A percentile compares a stretch with the other conserved stretches of the same genome.
phyloP scores from a whole-genome alignment of 345 rosid species.

The Gossypium bickii region DNA sequence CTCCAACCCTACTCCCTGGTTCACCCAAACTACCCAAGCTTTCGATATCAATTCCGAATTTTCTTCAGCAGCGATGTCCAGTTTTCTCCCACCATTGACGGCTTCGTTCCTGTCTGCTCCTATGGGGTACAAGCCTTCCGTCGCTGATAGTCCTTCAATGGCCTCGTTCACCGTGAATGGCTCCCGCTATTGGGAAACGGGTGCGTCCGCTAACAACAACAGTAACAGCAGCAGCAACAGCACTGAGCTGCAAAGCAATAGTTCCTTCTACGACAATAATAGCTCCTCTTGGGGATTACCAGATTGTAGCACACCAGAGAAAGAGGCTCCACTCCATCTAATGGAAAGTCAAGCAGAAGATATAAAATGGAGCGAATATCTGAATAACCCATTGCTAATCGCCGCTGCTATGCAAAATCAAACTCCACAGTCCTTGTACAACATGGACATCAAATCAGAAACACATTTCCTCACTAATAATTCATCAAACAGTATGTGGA shows the following conservation, averaged over 20 bases:
- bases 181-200: constrained; percentile 42
- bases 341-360: constrained; percentile 35
- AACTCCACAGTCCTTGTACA: constrained; percentile 47
- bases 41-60: constrained; percentile 35
- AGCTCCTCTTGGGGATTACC: constrained; percentile 51
- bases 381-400: constrained; percentile 45
- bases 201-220: constrained; percentile 29
- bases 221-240: constrained; percentile 41
- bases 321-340: constrained; percentile 34
- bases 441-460: constrained; percentile 65
- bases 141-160: constrained; percentile 31
- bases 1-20: constrained; percentile 35
- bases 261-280: constrained; percentile 46
- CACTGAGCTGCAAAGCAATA: constrained; percentile 46
- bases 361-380: constrained; percentile 43
- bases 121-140: constrained; percentile 37
- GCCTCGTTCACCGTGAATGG: constrained; percentile 26
- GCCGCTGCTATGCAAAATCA: constrained; percentile 56
- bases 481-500: constrained; percentile 49
- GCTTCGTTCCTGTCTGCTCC: constrained; percentile 20
- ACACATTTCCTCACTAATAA: constrained; percentile 35
- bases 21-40: constrained; percentile 28
- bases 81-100: constrained; percentile 28
- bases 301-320: constrained; percentile 45
- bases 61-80: constrained; percentile 27